Base-by-base conservation (phyloP, 2,329 filamentous ascomycete species). In the Phialocephala sp. region DNA sequence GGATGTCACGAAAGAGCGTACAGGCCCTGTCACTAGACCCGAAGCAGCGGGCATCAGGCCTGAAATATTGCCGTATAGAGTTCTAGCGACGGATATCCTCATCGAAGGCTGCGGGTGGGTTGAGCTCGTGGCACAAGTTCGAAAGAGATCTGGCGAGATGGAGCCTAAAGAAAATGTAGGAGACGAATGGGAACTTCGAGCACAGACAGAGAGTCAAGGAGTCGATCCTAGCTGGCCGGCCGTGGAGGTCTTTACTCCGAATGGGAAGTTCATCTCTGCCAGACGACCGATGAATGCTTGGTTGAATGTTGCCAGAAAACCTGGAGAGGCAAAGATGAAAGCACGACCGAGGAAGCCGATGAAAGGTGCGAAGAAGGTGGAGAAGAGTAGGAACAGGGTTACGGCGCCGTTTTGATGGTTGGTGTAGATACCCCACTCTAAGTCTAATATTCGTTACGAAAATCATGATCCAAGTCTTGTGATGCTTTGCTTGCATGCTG, bases 41-140 rank as follows among this genome's bases (percentile, higher is more conserved):
- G 82, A 85, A 59, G 91, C 87, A 1, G 84, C 84, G 54, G 88
- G 84, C 45, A 81, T 89, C 55, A 87, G 86, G 63, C 84, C 90
- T 0, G 88, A 92, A 1, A 80, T 83, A 18, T 81, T 98, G 4
- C 92, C 93, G 0, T 99, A 94, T 78, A 85, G 87, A 15, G 88
- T 98, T 1, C 84, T 95, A 66, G 88, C 90, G 9, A 85, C 90
- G 0, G 96, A 99, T 75, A 88, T 99, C 27, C 81, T 99, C 15
- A 88, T 99, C 59, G 94, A 98, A 77, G 93, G 95, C 1, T 90
- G 93, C 32, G 95, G 95, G 8, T 99, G 96, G 91, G 85, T 99
- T 2, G 95, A 99, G 78, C 78, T 99, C 47, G 89, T 89, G 0
- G 89, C 89, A 2, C 94, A 99, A 79, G 87, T 96, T 11, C 87